Conservation (phyloP, 2,329 filamentous ascomycete genomes). For the Trichophyton equinum region DNA sequence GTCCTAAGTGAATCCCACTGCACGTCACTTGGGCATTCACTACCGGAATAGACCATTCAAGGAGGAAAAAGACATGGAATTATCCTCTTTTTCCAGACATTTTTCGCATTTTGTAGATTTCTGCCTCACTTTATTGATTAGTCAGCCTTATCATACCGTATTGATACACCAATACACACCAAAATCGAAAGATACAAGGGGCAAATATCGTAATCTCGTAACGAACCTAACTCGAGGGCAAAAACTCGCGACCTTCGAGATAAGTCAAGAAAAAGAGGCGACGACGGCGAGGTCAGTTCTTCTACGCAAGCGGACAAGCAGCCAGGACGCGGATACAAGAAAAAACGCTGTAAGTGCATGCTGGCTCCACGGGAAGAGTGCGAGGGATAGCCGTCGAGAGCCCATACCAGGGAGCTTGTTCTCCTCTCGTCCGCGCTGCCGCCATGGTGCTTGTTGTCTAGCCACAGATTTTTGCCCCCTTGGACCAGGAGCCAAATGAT, state of each 20-base stretch:
- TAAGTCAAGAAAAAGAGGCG: not conserved
- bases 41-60: too few species aligned
- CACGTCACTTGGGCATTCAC: too few species aligned
- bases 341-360: not conserved
- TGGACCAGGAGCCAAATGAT: not conserved
- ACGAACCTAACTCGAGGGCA: not conserved
- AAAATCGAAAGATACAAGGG: not conserved
- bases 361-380: not conserved
- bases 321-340: not conserved
- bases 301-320: not conserved
- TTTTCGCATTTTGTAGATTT: not conserved
- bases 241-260: not conserved
- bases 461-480: not conserved
- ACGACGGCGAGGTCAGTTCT: not conserved
- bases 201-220: not conserved
- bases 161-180: not conserved
- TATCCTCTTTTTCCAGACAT: not conserved
- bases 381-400: not conserved
- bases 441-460: constrained; percentile 1
- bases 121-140: not conserved
- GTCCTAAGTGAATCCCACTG: too few species aligned
- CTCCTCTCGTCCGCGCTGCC: not conserved
- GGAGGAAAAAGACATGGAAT: not conserved
- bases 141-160: not conserved
- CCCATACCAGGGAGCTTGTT: not conserved